These are phyloP conservation scores for Metarhizium brunneum DNA, from an alignment of 2,329 filamentous ascomycete genomes.

Conservation along the genomic window DNA sequence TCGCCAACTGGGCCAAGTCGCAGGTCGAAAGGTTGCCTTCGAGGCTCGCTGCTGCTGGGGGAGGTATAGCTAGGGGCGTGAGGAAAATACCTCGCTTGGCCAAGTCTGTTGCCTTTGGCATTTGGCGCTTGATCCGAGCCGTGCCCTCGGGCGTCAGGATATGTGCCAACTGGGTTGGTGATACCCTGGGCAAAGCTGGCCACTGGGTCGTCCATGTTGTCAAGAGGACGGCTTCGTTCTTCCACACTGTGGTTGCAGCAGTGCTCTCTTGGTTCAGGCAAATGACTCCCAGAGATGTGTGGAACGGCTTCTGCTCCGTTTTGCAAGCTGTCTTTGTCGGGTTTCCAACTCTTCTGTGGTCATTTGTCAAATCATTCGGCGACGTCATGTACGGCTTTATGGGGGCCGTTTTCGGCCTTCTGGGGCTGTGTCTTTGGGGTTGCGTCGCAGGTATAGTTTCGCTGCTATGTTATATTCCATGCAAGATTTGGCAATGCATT, in stretches of 20 bases:
- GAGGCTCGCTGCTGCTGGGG: neutral
- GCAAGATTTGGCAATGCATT: constrained; percentile 22
- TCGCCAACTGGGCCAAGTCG: neutral
- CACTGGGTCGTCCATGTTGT: constrained; percentile 16
- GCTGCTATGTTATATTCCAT: constrained; percentile 24
- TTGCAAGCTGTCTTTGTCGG: constrained; percentile 19
- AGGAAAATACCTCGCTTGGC: neutral
- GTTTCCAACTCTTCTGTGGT: neutral
- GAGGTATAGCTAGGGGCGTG: neutral
- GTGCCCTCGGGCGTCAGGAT: constrained; percentile 14
- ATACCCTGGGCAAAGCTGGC: constrained; percentile 16
- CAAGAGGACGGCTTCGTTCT: constrained; percentile 18
- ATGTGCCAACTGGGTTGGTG: constrained; percentile 20
- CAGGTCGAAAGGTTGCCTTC: neutral
- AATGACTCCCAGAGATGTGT: constrained; percentile 30
- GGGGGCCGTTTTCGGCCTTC: neutral
- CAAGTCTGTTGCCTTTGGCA: neutral
- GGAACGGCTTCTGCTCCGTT: constrained; percentile 23
- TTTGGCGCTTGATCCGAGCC: neutral
- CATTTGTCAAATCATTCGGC: neutral
- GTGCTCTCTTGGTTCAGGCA: constrained; percentile 22
- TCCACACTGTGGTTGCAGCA: constrained; percentile 27
- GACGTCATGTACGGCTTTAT: neutral
- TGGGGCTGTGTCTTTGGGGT: constrained; percentile 13
- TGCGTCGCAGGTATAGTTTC: constrained; percentile 16